phyloP scores from a whole-genome alignment of 495 filamentous ascomycete species.

The Lasiosphaeriaceae sp. region DNA sequence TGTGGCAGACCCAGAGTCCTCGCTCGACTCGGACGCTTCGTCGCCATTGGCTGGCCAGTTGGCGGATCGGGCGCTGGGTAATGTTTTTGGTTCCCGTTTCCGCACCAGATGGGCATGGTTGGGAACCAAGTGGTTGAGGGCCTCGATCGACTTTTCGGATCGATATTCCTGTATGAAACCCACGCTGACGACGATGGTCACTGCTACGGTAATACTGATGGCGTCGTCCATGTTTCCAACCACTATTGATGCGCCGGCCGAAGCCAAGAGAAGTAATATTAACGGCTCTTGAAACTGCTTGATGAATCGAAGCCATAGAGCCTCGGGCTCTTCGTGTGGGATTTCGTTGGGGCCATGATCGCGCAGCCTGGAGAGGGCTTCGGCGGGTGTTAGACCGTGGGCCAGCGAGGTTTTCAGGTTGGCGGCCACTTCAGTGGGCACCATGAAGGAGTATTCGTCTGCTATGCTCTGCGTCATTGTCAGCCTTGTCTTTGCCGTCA shows the following conservation, averaged over 20 bases:
- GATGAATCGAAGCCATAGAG: slow-evolving; percentile 88
- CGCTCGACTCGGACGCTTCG: slow-evolving; percentile 20
- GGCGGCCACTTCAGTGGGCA: slow-evolving; percentile 70
- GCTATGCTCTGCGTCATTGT: slow-evolving; percentile 36
- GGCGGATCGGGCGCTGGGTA: slow-evolving; percentile 28
- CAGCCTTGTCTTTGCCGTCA: slow-evolving; percentile 3
- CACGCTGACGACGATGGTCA: slow-evolving; percentile 94
- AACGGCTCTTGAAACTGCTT: slow-evolving; percentile 97
- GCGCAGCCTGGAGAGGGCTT: slow-evolving; percentile 72
- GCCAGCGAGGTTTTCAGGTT: slow-evolving; percentile 77
- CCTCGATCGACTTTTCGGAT: slow-evolving; percentile 95
- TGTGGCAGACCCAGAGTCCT: slow-evolving; percentile 30
- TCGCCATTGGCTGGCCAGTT: slow-evolving; percentile 42
- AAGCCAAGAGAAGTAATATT: slow-evolving; percentile 79
- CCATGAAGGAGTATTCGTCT: slow-evolving; percentile 56
- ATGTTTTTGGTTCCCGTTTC: slow-evolving; percentile 36
- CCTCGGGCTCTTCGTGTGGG: slow-evolving; percentile 87
- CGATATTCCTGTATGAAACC: slow-evolving; percentile 97
- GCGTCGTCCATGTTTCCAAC: slow-evolving; percentile 97
- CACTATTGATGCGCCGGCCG: slow-evolving; percentile 82
- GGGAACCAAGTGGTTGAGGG: slow-evolving; percentile 86
- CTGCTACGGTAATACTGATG: slow-evolving; percentile 87
- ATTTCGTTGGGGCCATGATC: slow-evolving; percentile 91
- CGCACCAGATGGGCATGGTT: slow-evolving; percentile 91
- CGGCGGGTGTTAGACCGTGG: slow-evolving; percentile 73